Conservation (phyloP, 805 yeast species). For the Suhomyces canberraensis region DNA sequence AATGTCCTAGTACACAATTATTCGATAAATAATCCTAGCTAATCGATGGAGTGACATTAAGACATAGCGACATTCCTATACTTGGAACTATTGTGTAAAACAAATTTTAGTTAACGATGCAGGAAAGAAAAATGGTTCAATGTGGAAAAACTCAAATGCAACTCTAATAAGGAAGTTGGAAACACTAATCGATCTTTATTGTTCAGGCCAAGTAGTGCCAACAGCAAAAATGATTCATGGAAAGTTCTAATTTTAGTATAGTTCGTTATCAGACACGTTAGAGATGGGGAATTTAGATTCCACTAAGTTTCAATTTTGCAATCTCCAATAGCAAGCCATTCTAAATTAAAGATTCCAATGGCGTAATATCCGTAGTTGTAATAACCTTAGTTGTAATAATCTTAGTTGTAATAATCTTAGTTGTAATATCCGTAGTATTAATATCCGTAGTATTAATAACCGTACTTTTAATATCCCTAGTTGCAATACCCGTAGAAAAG, state of each 20-base stretch:
- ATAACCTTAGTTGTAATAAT: too few species aligned
- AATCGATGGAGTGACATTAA: too few species aligned
- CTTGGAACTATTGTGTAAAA: too few species aligned
- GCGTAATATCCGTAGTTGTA: constrained; percentile 13
- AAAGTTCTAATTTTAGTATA: background rate
- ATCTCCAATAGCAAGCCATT: background rate
- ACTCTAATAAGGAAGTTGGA: constrained; percentile 16
- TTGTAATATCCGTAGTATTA: too few species aligned
- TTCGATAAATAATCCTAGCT: too few species aligned
- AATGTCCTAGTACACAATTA: too few species aligned
- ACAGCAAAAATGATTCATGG: background rate
- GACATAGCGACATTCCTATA: too few species aligned
- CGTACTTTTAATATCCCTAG: too few species aligned
- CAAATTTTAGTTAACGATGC: constrained; percentile 14
- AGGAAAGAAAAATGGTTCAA: constrained; percentile 24
- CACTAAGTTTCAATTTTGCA: background rate
- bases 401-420: too few species aligned
- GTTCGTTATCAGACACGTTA: constrained; percentile 15
- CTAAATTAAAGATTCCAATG: background rate
- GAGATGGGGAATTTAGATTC: constrained; percentile 27
- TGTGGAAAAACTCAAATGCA: constrained; percentile 20
- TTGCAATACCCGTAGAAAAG: too few species aligned
- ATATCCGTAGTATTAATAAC: too few species aligned
- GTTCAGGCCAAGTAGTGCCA: background rate
- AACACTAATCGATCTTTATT: constrained; percentile 17